These are phyloP conservation scores for Falciphora oryzae DNA, from an alignment of 2,329 filamentous ascomycete species.

Conservation along the genomic window DNA sequence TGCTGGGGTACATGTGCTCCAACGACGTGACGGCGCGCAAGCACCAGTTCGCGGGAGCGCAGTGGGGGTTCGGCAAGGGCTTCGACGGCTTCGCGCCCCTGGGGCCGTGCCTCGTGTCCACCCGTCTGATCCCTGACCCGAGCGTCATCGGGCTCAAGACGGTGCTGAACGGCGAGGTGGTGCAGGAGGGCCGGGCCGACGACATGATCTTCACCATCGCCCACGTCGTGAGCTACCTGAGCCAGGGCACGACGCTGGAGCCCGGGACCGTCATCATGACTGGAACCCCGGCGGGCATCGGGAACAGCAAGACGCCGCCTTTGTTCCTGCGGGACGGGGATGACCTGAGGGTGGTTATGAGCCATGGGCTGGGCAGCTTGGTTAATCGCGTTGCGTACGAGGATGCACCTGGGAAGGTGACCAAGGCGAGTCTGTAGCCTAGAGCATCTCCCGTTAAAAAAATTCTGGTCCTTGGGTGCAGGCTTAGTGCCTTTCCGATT, in stretches of 20 bases:
- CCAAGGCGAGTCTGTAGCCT: no score
- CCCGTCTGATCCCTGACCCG: constrained; percentile 24
- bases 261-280: constrained; percentile 33
- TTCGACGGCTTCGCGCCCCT: constrained; percentile 30
- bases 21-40: constrained; percentile 34
- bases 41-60: constrained; percentile 30
- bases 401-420: no score
- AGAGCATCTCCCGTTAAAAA: no score
- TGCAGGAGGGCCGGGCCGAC: constrained; percentile 24
- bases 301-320: constrained; percentile 30
- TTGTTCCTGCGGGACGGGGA: constrained; percentile 15
- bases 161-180: constrained; percentile 28
- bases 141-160: constrained; percentile 26
- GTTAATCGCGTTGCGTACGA: no score
- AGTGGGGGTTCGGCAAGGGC: constrained; percentile 35
- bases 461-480: no score
- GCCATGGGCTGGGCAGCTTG: no score
- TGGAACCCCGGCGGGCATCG: constrained; percentile 36
- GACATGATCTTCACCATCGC: constrained; percentile 33
- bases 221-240: constrained; percentile 29
- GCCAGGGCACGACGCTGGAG: constrained; percentile 31
- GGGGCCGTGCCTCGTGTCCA: constrained; percentile 29
- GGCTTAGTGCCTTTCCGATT: no score
- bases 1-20: constrained; percentile 32
- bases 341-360: constrained; percentile 29